Evolutionary conservation across 805 yeast genomes (phyloP), one percentile per base, ranked within the genome.

Genomic region (Candida insectorum): DNA sequence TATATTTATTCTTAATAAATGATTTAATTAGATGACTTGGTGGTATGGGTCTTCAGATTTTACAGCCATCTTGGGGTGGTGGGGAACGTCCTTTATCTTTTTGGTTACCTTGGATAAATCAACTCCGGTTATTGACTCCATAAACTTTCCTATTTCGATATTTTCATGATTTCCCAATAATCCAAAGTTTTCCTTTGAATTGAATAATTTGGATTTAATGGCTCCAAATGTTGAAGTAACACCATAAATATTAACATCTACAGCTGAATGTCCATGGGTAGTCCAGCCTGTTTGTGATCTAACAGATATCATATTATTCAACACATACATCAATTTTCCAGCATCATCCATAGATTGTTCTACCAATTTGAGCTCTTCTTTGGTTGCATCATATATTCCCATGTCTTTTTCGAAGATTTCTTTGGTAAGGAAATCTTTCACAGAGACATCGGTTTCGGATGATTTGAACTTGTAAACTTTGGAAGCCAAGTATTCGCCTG

Each of bases 281-380:
- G 95, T 72, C 96, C 96, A 89, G n/a, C 96, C 97, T 12, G 87
- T 77, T 57, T 84, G 84, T 0, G 97, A 87, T 43, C 95, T 75
- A n/a, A 61, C 50, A 1, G 95, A 83, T 8, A 87, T 73, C 73
- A 89, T 73, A 35, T 79, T 70, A 50, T 85, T 82, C 36, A 87
- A 57, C 24, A 69, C 60, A 40, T 77, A 77, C 16, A 76, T 41
- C 8, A 83, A 53, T 2, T 39, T 48, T 3, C 57, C 49, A 16
- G 81, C 59, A 33, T 49, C 36, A 24, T 39, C 32, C 6, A 46
- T 30, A 28, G 42, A 32, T 6, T 41, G 33, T 16, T 44, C 35
- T 16, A 64, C 51, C 12, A 31, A 24, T 12, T 48, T 41, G 4
- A 62, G 39, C 43, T 89, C 96, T 2, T 67, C 66, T 0, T 57